Evolutionary conservation across 257 asterid genomes (phyloP).

Genomic region (Jaltomata sinuosa): DNA sequence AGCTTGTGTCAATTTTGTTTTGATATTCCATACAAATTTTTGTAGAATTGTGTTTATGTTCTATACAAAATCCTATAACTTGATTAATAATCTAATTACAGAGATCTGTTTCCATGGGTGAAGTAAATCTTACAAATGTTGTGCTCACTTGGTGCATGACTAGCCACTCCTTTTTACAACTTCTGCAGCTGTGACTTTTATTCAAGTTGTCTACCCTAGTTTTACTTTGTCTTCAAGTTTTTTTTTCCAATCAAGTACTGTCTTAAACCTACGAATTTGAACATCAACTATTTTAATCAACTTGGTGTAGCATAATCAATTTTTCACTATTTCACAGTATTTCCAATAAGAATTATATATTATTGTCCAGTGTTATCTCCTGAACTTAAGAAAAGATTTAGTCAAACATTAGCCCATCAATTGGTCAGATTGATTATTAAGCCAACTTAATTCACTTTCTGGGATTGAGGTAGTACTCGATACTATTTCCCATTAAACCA

Average conservation of each 20-base stretch:
- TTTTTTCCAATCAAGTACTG: too few relatives aligned
- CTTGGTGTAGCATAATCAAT: not conserved
- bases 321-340: not conserved
- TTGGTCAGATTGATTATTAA: not conserved
- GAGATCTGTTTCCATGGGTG: not conserved
- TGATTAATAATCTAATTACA: not conserved
- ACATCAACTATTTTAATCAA: not conserved
- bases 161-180: not conserved
- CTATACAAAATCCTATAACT: not conserved
- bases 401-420: not conserved
- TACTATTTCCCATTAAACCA: not conserved
- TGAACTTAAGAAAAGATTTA: not conserved
- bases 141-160: not conserved
- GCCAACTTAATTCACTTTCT: not conserved
- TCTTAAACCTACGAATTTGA: not conserved
- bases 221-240: not conserved
- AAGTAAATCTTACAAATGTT: not conserved
- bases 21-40: not conserved
- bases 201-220: not conserved
- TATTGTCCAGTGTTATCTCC: not conserved
- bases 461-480: not conserved
- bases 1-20: not conserved
- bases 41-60: not conserved
- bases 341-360: not conserved
- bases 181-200: not conserved